Percentiles rank a stretch among this genome's conserved stretches.
Evolutionary conservation across 345 rosid species (phyloP).

Genomic region (Orychophragmus violaceus): DNA sequence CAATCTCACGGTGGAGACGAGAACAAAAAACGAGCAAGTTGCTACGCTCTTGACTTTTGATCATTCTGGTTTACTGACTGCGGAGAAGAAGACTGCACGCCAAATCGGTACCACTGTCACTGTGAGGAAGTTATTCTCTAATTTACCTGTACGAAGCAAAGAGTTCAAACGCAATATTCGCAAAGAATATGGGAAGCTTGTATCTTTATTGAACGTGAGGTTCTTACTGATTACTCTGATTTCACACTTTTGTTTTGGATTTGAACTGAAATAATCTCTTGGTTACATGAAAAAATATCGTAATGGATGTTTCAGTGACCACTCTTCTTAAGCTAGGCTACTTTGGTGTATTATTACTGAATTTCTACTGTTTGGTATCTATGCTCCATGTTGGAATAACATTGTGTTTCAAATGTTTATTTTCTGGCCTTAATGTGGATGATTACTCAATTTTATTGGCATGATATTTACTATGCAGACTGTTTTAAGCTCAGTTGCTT

Average conservation of each 20-base stretch:
- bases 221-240: neutral
- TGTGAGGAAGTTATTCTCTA: conserved; percentile 77
- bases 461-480: neutral
- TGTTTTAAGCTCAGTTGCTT: conserved; percentile 3
- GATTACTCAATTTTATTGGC: neutral
- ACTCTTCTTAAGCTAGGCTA: neutral
- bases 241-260: neutral
- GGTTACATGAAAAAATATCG: no score
- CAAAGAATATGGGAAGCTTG: conserved; percentile 86
- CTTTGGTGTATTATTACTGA: neutral
- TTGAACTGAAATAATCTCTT: neutral
- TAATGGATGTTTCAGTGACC: no score
- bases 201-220: conserved; percentile 78
- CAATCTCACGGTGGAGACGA: conserved; percentile 70
- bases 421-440: neutral
- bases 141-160: conserved; percentile 88
- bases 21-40: conserved; percentile 59
- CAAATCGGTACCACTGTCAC: conserved; percentile 88
- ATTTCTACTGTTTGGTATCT: neutral
- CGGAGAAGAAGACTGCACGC: conserved; percentile 75
- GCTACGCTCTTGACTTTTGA: conserved; percentile 82
- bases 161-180: conserved; percentile 94
- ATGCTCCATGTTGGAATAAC: neutral
- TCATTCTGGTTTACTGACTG: conserved; percentile 61
- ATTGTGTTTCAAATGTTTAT: neutral